phyloP scores from a whole-genome alignment of 2,329 filamentous ascomycete genomes.

The Akanthomyces dipterigenus region DNA sequence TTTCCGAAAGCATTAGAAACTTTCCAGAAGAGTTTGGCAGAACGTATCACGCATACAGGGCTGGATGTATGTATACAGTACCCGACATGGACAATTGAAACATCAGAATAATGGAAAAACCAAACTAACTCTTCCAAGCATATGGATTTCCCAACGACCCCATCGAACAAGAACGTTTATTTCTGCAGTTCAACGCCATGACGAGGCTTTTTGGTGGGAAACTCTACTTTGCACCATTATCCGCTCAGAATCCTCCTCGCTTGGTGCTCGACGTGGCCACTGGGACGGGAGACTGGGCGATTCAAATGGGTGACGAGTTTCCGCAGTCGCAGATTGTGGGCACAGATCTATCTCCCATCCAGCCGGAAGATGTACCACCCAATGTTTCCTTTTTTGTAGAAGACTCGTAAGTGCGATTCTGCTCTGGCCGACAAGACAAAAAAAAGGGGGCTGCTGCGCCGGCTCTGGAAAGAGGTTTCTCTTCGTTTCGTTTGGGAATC shows the following conservation, averaged over 20 bases:
- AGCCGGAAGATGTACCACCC: conserved; percentile 57
- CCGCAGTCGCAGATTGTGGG: conserved; percentile 53
- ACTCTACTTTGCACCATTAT: conserved; percentile 38
- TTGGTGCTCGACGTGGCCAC: conserved; percentile 38
- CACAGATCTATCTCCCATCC: conserved; percentile 62
- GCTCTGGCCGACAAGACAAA: background rate
- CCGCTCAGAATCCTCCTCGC: conserved; percentile 26
- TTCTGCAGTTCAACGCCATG: conserved; percentile 32
- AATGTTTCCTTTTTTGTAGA: conserved; percentile 72
- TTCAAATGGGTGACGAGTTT: conserved; percentile 59
- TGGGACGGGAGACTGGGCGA: conserved; percentile 52
- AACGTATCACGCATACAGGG: conserved; percentile 41
- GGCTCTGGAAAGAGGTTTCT: too few species aligned
- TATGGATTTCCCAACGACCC: conserved; percentile 41
- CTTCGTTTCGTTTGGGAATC: too few species aligned
- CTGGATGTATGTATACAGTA: conserved; percentile 34
- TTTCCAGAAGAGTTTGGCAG: conserved; percentile 38
- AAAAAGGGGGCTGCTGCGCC: background rate
- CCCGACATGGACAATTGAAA: background rate
- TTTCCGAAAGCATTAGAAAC: conserved; percentile 35
- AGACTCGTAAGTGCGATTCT: conserved; percentile 40
- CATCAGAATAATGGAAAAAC: background rate
- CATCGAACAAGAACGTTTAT: conserved; percentile 34
- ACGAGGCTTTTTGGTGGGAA: conserved; percentile 32
- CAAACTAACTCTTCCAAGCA: conserved; percentile 23